phyloP scores from a whole-genome alignment of 1,284 basidiomycete genomes.

The Apiotrichum siamense region DNA sequence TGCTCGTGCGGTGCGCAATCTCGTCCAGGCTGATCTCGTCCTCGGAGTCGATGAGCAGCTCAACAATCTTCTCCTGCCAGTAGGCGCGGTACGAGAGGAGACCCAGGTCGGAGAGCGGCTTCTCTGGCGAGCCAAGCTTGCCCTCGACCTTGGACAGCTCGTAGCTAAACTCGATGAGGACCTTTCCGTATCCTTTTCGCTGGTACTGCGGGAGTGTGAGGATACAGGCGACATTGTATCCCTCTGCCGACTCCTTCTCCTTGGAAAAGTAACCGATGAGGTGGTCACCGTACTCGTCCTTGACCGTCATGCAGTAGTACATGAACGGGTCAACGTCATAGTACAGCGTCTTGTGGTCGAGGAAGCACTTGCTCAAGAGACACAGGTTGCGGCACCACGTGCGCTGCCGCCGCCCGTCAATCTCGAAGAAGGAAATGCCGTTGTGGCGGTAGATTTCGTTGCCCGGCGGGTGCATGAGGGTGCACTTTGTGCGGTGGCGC shows the following conservation, averaged over 20 bases:
- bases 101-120: constrained; percentile 92
- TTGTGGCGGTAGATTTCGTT: constrained; percentile 99
- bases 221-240: constrained; percentile 99
- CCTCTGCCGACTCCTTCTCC: constrained; percentile 96
- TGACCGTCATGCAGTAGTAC: constrained; percentile 96
- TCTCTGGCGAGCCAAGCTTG: constrained; percentile 94
- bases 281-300: constrained; percentile 87
- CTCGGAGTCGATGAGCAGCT: constrained; percentile 66
- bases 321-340: constrained; percentile 99
- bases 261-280: constrained; percentile 98
- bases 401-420: constrained; percentile 92
- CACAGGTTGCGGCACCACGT: constrained; percentile 98
- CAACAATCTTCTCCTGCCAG: constrained; percentile 96
- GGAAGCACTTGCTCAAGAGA: constrained; percentile 93
- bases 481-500: constrained; percentile 88
- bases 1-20: constrained; percentile 92
- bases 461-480: constrained; percentile 88
- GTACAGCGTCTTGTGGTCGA: constrained; percentile 99
- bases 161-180: constrained; percentile 97
- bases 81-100: constrained; percentile 90
- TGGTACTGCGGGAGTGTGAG: constrained; percentile 96
- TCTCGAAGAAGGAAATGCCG: constrained; percentile 96
- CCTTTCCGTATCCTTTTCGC: constrained; percentile 87
- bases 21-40: constrained; percentile 88
- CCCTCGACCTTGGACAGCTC: constrained; percentile 94